Evolutionary conservation across 306 rosid species (phyloP), one percentile per base, ranked within the genome.

Genomic region (Macrotyloma uniflorum): DNA sequence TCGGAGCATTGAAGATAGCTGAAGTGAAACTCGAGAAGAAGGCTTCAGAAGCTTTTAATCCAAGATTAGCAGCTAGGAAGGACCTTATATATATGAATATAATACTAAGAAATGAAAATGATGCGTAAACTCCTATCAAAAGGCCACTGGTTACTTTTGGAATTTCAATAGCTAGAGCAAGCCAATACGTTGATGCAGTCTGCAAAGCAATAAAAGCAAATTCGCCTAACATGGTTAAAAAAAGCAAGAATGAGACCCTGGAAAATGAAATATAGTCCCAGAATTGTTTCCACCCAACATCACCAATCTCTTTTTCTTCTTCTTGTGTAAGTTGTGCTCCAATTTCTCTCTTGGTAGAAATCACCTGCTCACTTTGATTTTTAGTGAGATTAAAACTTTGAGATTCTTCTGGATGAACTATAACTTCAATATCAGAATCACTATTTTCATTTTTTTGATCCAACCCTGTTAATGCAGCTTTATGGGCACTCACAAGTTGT

Each of bases 221-320:
- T 8, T 61, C 13, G 15, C 43, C 40, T 61, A 8, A 30, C 67
- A 61, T 61, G 42, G 22, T 30, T 61, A 32, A 61, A 16, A 23
- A 61, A 40, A 61, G 11, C 67, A 61, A 3, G 43, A 61, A 61
- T 61, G 67, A 30, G 0, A 43, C 40, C 67, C 6, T 30, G 22
- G 67, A 61, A 61, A 61, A 61, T 30, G 67, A 61, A 61, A 61
- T 61, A 61, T 61, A 61, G n/a, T 61, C 67, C 67, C 67, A 30
- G 67, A 61, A 61, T 7, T 40, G 23, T 12, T 30, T 61, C 67
- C 67, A 61, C 43, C 42, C 67, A 61, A 61, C 1, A 61, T 15
- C 40, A 32, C 67, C 67, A 15, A 32, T 61, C 43, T 8, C 43
- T 32, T 8, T 61, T 32, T 61, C 67, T 61, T 61, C 67, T 16